A percentile compares a stretch with the other conserved stretches of the same genome.
Evolutionary conservation across 2,329 filamentous ascomycete genomes (phyloP).

Genomic region (Fusarium sp.): DNA sequence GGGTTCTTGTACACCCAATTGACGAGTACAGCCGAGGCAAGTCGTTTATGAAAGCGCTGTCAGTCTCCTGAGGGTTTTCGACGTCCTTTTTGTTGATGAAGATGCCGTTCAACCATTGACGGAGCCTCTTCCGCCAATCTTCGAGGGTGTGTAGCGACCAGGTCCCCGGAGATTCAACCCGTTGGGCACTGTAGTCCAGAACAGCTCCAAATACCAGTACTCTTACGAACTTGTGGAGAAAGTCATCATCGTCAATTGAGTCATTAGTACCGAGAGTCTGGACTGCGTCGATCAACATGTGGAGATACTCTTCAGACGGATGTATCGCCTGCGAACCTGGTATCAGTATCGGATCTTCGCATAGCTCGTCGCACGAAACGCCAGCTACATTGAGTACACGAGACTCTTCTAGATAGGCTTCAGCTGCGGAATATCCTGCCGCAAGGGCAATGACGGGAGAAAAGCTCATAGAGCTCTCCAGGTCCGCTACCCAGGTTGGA

Average conservation of each 20-base stretch:
- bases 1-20: not conserved
- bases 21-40: rapidly evolving
- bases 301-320: not conserved
- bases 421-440: not conserved
- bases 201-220: not conserved
- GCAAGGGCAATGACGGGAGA: not conserved
- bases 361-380: not conserved
- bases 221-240: not conserved
- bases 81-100: rapidly evolving
- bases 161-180: rapidly evolving
- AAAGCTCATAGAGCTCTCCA: not conserved
- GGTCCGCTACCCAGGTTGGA: conserved; percentile 4
- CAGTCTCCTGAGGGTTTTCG: not conserved
- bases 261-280: not conserved
- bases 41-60: not conserved
- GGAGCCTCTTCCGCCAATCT: not conserved
- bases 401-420: not conserved
- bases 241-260: not conserved
- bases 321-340: no score
- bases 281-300: not conserved
- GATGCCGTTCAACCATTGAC: not conserved
- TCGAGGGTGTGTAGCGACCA: not conserved
- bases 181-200: not conserved
- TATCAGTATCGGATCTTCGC: not conserved
- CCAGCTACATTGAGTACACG: not conserved